These are phyloP conservation scores for Carex scoparia DNA, from an alignment of 176 grass and related monocot species.

Conservation along the genomic window DNA sequence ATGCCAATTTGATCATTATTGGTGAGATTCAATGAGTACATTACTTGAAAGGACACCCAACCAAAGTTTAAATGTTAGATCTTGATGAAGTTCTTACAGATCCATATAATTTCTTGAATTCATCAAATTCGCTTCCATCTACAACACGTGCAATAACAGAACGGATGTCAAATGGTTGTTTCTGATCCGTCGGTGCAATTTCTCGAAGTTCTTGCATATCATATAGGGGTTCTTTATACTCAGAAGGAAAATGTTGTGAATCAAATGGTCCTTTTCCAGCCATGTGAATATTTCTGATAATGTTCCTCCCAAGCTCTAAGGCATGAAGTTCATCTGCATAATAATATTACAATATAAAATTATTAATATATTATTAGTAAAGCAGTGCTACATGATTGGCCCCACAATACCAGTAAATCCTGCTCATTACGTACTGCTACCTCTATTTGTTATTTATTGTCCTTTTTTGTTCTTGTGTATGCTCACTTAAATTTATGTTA, in stretches of 20 bases:
- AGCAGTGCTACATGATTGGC: not conserved
- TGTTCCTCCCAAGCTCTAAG: slow-evolving; percentile 66
- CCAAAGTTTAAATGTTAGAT: not conserved
- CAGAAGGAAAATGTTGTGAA: slow-evolving; percentile 36
- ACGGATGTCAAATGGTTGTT: slow-evolving; percentile 79
- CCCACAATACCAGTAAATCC: not conserved
- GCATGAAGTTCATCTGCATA: slow-evolving; percentile 88
- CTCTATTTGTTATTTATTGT: not conserved
- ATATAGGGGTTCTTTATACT: slow-evolving; percentile 84
- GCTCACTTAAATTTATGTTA: not conserved
- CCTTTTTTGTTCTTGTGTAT: not conserved
- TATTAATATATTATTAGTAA: not conserved
- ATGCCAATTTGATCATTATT: not conserved
- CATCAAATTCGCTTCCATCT: slow-evolving; percentile 93
- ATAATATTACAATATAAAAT: slow-evolving; percentile 4
- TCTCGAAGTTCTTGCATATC: slow-evolving; percentile 67
- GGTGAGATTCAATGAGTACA: not conserved
- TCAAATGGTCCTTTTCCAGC: slow-evolving; percentile 50
- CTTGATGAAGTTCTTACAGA: slow-evolving; percentile 46
- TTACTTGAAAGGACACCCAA: not conserved
- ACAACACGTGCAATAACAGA: slow-evolving; percentile 77
- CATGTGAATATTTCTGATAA: slow-evolving; percentile 86
- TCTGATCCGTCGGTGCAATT: slow-evolving; percentile 81
- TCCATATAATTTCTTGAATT: slow-evolving; percentile 99
- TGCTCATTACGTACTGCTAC: not conserved